A percentile compares a stretch with the other conserved stretches of the same genome.
phyloP scores from a whole-genome alignment of 441 rosid genomes.

The Mallotus japonicus region DNA sequence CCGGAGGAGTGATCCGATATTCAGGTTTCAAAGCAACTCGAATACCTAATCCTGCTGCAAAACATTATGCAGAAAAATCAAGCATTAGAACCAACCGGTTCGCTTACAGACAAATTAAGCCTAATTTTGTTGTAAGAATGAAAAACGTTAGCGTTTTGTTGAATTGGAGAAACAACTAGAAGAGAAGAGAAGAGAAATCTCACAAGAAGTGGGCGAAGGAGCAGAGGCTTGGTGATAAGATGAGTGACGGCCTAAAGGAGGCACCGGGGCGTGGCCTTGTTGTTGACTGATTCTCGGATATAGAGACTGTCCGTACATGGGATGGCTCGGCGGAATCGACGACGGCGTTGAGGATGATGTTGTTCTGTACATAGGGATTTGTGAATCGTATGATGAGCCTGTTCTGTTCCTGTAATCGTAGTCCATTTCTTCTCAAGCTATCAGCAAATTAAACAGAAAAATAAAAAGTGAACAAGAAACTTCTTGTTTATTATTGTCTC shows the following conservation, averaged over 20 bases:
- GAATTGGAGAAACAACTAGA: background rate
- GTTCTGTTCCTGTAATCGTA: slow-evolving; percentile 64
- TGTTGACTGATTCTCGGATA: slow-evolving; percentile 71
- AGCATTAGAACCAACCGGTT: background rate
- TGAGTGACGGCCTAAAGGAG: slow-evolving; percentile 47
- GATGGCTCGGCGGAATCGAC: slow-evolving; percentile 19
- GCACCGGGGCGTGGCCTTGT: slow-evolving; percentile 31
- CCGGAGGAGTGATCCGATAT: slow-evolving; percentile 84
- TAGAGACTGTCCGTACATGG: slow-evolving; percentile 54
- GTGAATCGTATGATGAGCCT: slow-evolving; percentile 38
- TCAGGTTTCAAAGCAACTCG: slow-evolving; percentile 72
- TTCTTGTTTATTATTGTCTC: too few relatives aligned
- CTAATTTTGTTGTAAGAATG: background rate
- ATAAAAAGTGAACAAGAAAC: too few relatives aligned
- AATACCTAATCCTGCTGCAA: slow-evolving; percentile 82
- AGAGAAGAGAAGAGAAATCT: slow-evolving; percentile 18
- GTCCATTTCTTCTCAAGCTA: slow-evolving; percentile 37
- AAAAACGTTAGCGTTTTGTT: background rate
- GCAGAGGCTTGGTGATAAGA: slow-evolving; percentile 42
- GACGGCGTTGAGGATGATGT: slow-evolving; percentile 38
- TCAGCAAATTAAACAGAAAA: too few relatives aligned
- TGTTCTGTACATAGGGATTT: slow-evolving; percentile 43
- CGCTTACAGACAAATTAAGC: too few relatives aligned
- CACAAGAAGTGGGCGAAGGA: slow-evolving; percentile 55
- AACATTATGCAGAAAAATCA: slow-evolving; percentile 12